Base-by-base conservation (phyloP, 805 yeast species). In the Candida germanica region DNA sequence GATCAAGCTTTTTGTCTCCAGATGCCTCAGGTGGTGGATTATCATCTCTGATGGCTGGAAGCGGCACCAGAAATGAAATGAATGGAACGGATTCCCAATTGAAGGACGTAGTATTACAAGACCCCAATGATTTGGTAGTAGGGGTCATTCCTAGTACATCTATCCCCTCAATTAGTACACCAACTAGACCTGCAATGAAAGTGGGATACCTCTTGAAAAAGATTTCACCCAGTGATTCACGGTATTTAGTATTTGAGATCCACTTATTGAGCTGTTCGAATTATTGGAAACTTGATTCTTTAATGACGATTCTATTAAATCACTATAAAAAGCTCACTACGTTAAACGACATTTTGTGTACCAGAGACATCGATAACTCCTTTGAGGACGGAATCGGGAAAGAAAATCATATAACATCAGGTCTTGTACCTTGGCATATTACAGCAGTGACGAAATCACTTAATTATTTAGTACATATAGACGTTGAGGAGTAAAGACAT, bases 221-320 rank as follows among this genome's bases (percentile, higher is more conserved):
- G 22, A 35, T 54, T 34, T 8, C 10, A 3, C 18, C 36, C 10
- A 28, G 12, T n/a, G 16, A 31, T 3, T 26, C 38, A 2, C 42
- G 42, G 4, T 61, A 58, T 40, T 42, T 60, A 35, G 65, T 73
- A 3, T 72, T 79, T 42, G 93, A 84, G 48, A 75, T 82, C 5
- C 82, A 79, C 44, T 60, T 85, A 21, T 58, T 85, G 45, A 83
- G 88, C 51, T 84, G 91, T 49, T 87, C 88, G 12, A 75, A 78
- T 25, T 77, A 78, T 26, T 75, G 84, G 57, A 71, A 77, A 37
- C 66, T 78, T 2, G 68, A 67, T 13, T 71, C 68, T 6, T 56
- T 84, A 17, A 62, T 85, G 66, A 74, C 69, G 41, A 67, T 70
- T 10, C 51, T 84, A 2, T 58, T 85, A 43, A 56, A 60, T 16